Evolutionary conservation across 495 filamentous ascomycete species (phyloP).

Genomic region (Penicillium simplicissimum): DNA sequence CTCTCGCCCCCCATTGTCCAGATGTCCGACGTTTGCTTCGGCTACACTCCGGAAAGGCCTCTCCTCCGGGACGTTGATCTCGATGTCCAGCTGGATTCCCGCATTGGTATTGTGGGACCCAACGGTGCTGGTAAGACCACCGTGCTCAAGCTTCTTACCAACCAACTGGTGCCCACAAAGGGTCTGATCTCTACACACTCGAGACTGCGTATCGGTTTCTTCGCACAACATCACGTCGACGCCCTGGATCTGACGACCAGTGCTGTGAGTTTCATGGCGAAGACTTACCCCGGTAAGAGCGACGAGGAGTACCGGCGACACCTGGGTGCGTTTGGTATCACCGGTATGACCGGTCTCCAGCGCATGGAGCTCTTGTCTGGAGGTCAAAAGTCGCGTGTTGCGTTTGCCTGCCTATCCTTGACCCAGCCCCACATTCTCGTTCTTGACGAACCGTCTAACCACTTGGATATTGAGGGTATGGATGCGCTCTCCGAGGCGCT

Average conservation of each 20-base stretch:
- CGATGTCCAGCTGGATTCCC: slow-evolving; percentile 95
- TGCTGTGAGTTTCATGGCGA: slow-evolving; percentile 94
- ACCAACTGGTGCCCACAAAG: slow-evolving; percentile 72
- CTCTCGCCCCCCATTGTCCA: slow-evolving; percentile 96
- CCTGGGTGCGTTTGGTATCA: slow-evolving; percentile 97
- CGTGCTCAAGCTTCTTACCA: slow-evolving; percentile 89
- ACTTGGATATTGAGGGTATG: slow-evolving; percentile 99
- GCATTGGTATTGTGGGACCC: slow-evolving; percentile 97
- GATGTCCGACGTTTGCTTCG: slow-evolving; percentile 91
- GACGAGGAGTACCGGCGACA: slow-evolving; percentile 98
- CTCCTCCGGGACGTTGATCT: slow-evolving; percentile 87
- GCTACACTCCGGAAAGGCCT: slow-evolving; percentile 77
- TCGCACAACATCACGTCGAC: slow-evolving; percentile 98
- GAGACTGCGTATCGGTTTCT: slow-evolving; percentile 88
- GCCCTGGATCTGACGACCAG: slow-evolving; percentile 85
- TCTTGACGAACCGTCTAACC: slow-evolving; percentile 97
- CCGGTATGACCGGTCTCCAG: slow-evolving; percentile 93
- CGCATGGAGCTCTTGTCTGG: slow-evolving; percentile 94
- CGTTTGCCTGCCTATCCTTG: slow-evolving; percentile 90
- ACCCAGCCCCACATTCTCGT: slow-evolving; percentile 96
- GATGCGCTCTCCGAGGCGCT: slow-evolving; percentile 87
- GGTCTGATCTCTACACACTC: slow-evolving; percentile 87
- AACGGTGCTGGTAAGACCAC: slow-evolving; percentile 99
- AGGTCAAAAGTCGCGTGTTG: slow-evolving; percentile 97
- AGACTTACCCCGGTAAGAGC: slow-evolving; percentile 81